Conservation (phyloP, 805 yeast species). For the Pichia insulana region DNA sequence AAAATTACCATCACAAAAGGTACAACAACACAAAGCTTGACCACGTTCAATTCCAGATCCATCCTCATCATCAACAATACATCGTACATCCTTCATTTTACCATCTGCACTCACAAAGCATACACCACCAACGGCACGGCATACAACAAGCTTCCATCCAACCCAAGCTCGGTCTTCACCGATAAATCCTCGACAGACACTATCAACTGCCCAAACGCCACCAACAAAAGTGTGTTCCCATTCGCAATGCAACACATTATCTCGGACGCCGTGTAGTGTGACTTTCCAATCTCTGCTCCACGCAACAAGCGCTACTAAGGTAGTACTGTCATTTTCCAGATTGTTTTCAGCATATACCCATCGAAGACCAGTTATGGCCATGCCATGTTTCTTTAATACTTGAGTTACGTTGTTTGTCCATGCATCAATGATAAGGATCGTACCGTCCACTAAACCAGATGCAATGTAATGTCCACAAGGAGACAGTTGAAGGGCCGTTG, state of each 20-base stretch:
- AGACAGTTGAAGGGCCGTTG: conserved; percentile 62
- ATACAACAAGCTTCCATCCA: conserved; percentile 6
- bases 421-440: conserved; percentile 63
- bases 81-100: not conserved
- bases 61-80: not conserved
- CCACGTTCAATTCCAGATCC: conserved; percentile 10
- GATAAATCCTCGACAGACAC: not conserved
- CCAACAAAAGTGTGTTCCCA: conserved; percentile 11
- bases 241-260: conserved; percentile 27
- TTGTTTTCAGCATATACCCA: conserved; percentile 47
- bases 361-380: conserved; percentile 61
- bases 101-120: conserved; percentile 1
- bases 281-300: conserved; percentile 78
- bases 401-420: conserved; percentile 56
- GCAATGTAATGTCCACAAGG: conserved; percentile 80
- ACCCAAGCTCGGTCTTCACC: not conserved
- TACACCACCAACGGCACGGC: conserved; percentile 4
- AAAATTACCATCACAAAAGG: conserved; percentile 36
- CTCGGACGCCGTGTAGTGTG: conserved; percentile 67
- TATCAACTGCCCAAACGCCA: conserved; percentile 9
- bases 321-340: conserved; percentile 30
- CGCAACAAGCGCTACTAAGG: conserved; percentile 43
- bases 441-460: conserved; percentile 67
- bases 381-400: conserved; percentile 53
- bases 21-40: conserved; percentile 6